A percentile compares a stretch with the other conserved stretches of the same genome.
phyloP scores from a whole-genome alignment of 768 basidiomycete genomes.

The Scleroderma bovista region DNA sequence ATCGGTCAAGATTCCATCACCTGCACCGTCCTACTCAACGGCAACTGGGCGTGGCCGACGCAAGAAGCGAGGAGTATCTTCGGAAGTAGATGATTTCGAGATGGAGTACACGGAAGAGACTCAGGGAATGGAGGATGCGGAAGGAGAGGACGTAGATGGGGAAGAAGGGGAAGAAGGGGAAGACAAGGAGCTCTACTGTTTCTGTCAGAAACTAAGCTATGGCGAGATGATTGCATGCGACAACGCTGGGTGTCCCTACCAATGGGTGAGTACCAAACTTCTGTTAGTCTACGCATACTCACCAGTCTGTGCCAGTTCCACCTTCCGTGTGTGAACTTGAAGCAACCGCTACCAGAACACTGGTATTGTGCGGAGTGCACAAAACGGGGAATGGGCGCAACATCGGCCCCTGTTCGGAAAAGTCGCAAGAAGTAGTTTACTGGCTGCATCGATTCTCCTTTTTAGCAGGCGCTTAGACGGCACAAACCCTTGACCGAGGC shows the following conservation, averaged over 20 bases:
- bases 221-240: slow-evolving; percentile 69
- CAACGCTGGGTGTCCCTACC: slow-evolving; percentile 47
- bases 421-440: slow-evolving; percentile 35
- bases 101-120: slow-evolving; percentile 30
- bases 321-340: slow-evolving; percentile 53
- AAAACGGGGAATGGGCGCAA: slow-evolving; percentile 30
- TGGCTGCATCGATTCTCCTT: not conserved
- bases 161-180: slow-evolving; percentile 48
- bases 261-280: slow-evolving; percentile 49
- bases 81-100: slow-evolving; percentile 31
- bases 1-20: slow-evolving; percentile 32
- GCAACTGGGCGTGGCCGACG: slow-evolving; percentile 27
- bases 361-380: slow-evolving; percentile 60
- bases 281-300: not conserved
- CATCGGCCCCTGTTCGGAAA: slow-evolving; percentile 29
- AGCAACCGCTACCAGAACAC: slow-evolving; percentile 48
- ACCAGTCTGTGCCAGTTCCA: slow-evolving; percentile 44
- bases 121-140: slow-evolving; percentile 25
- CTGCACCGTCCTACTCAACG: slow-evolving; percentile 28
- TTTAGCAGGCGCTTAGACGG: not conserved
- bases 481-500: no score
- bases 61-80: slow-evolving; percentile 32
- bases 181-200: slow-evolving; percentile 57
- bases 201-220: slow-evolving; percentile 57
- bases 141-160: slow-evolving; percentile 33